phyloP scores from a whole-genome alignment of 176 grass and related monocot genomes.

The Aegilops tauschii region DNA sequence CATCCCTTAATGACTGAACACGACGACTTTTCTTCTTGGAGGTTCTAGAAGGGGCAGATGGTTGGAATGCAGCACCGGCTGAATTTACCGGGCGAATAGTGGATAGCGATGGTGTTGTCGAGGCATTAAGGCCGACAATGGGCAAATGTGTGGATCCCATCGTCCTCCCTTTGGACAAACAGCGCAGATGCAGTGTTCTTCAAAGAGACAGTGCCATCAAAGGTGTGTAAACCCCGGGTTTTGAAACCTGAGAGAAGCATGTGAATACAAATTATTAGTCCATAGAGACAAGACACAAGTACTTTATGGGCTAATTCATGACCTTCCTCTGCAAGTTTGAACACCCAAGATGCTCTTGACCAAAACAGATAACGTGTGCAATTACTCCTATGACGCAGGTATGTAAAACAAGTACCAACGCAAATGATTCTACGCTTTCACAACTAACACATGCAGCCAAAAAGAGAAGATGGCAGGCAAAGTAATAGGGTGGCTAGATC shows the following conservation, averaged over 20 bases:
- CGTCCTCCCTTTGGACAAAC: background rate
- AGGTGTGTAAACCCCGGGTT: slow-evolving; percentile 1
- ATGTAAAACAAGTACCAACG: background rate
- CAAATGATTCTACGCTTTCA: background rate
- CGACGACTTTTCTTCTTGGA: slow-evolving; percentile 27
- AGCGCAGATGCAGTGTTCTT: slow-evolving; percentile 24
- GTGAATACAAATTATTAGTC: background rate
- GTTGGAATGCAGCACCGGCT: slow-evolving; percentile 24
- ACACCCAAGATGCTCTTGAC: background rate
- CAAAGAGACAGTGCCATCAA: slow-evolving; percentile 36
- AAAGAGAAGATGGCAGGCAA: background rate
- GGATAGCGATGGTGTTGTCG: slow-evolving; percentile 25
- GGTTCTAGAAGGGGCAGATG: slow-evolving; percentile 20
- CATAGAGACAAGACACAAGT: background rate
- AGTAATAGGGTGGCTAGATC: background rate
- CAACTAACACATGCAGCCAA: background rate
- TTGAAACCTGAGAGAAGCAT: slow-evolving; percentile 21
- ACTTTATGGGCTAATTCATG: background rate
- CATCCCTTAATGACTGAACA: slow-evolving; percentile 42
- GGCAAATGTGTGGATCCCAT: slow-evolving; percentile 42
- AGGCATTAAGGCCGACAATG: slow-evolving; percentile 25
- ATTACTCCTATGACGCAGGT: background rate
- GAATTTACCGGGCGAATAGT: slow-evolving; percentile 40
- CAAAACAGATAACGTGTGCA: background rate
- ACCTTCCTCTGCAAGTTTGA: background rate